Evolutionary conservation across 2,329 filamentous ascomycete species (phyloP).

Genomic region (Ophiocordyceps camponoti-rufipedis): DNA sequence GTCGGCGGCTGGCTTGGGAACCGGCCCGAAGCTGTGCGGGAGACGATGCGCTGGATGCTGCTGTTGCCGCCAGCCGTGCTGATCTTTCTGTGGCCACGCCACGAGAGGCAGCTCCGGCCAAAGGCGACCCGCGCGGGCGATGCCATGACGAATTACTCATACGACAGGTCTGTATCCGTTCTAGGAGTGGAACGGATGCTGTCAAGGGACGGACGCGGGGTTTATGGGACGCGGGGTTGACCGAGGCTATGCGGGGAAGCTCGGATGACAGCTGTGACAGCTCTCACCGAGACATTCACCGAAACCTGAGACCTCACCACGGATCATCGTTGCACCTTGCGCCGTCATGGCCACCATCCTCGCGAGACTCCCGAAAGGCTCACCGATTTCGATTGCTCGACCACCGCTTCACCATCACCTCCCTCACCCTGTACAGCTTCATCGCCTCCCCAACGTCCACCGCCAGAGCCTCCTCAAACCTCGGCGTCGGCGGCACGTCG

Average conservation of each 20-base stretch:
- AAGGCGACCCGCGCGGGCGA: neutral
- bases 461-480: constrained; percentile 22
- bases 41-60: neutral
- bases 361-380: neutral
- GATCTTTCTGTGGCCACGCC: neutral
- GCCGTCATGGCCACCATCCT: neutral
- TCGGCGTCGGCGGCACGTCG: constrained; percentile 58
- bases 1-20: neutral
- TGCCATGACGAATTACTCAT: neutral
- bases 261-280: no score
- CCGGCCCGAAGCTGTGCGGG: neutral
- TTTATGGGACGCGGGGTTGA: no score
- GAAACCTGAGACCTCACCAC: no score
- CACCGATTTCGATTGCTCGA: constrained; percentile 55
- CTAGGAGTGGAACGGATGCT: no score
- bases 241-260: no score
- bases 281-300: no score
- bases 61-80: neutral
- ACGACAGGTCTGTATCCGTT: no score
- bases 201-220: no score
- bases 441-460: constrained; percentile 45
- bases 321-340: neutral
- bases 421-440: constrained; percentile 55
- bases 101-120: neutral
- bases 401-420: constrained; percentile 71